Conservation (phyloP, 306 rosid species). For the Sicyos edulis region DNA sequence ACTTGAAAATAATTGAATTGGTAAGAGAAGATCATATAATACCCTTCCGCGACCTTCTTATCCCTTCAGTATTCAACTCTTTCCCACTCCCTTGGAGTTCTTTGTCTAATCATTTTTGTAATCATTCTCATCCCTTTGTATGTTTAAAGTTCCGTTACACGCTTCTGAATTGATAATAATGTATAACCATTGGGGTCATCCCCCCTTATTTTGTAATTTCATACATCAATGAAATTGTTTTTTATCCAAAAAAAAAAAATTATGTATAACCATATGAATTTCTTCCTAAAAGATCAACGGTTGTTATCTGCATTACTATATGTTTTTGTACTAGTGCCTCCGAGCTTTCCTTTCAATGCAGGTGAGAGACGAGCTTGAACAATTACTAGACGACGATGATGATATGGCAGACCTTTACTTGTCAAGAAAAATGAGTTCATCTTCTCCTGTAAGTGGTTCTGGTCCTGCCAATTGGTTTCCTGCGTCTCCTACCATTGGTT, state of each 20-base stretch:
- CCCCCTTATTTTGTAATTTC: too few species aligned
- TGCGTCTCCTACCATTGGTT: slow-evolving; percentile 56
- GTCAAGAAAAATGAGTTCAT: slow-evolving; percentile 66
- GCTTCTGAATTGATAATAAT: not conserved
- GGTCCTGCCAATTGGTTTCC: slow-evolving; percentile 46
- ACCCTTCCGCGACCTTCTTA: not conserved
- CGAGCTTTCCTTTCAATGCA: slow-evolving; percentile 18
- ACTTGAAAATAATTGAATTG: too few species aligned
- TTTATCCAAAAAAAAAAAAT: too few species aligned
- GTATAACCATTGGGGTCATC: too few species aligned
- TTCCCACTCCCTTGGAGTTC: not conserved
- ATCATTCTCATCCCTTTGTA: not conserved
- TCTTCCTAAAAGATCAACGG: not conserved
- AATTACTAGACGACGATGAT: slow-evolving; percentile 85
- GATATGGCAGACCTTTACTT: slow-evolving; percentile 97
- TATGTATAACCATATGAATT: not conserved
- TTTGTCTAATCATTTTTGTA: not conserved
- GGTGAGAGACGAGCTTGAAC: slow-evolving; percentile 94
- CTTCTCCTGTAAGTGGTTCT: slow-evolving; percentile 74
- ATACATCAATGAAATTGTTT: too few species aligned
- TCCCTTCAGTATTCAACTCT: slow-evolving; percentile 1
- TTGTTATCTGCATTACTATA: not conserved
- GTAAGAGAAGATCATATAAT: not conserved
- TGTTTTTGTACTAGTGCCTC: not conserved
- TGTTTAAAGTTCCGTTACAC: not conserved